Evolutionary conservation across 441 rosid species (phyloP).

Genomic region (Dalechampia spathulata): DNA sequence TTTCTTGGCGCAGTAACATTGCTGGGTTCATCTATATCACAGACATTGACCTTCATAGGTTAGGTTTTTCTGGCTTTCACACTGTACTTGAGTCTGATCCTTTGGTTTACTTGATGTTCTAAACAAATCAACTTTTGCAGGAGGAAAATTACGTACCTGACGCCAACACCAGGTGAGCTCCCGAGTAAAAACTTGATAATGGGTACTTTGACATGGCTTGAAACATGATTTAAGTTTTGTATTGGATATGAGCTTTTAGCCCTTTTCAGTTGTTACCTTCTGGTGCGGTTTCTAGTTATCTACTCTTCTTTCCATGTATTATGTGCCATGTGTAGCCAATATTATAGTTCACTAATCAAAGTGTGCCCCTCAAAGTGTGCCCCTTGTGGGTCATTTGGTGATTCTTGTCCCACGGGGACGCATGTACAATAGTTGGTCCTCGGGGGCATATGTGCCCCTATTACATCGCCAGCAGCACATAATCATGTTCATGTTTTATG

Average conservation of each 20-base stretch:
- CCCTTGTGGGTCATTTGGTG: too few species aligned
- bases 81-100: too few species aligned
- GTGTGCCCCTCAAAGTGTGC: too few species aligned
- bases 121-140: conserved; percentile 21
- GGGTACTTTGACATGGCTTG: conserved; percentile 84
- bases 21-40: conserved; percentile 67
- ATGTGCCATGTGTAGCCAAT: too few species aligned
- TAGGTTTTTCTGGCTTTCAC: conserved; percentile 4
- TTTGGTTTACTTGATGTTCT: neutral
- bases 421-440: too few species aligned
- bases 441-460: too few species aligned
- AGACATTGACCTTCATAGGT: conserved; percentile 48
- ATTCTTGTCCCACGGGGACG: too few species aligned
- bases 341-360: too few species aligned
- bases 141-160: conserved; percentile 59
- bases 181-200: conserved; percentile 59
- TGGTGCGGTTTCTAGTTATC: too few species aligned
- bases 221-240: conserved; percentile 31
- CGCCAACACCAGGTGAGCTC: conserved; percentile 65
- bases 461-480: too few species aligned
- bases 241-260: neutral
- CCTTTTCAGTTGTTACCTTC: neutral
- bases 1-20: conserved; percentile 45
- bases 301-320: too few species aligned
- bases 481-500: too few species aligned